These are phyloP conservation scores for Vigna unguiculata DNA, from an alignment of 306 rosid genomes.

Conservation along the genomic window DNA sequence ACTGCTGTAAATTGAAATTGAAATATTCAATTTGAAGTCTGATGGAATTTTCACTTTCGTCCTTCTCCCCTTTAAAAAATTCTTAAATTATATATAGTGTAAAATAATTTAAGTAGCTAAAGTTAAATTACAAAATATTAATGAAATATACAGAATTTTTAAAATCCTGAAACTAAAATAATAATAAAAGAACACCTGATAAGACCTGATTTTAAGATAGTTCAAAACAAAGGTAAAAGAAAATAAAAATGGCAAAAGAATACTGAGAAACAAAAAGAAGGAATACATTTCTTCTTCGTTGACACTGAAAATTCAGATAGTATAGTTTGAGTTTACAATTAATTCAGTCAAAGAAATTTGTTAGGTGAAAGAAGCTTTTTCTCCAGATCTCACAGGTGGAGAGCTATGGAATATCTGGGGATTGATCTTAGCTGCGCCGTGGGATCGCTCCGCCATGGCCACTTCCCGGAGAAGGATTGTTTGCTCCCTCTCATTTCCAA, in stretches of 20 bases:
- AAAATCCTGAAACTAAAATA: too few species aligned
- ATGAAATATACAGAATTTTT: too few species aligned
- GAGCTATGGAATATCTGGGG: constrained; percentile 51
- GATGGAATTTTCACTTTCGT: too few species aligned
- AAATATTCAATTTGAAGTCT: too few species aligned
- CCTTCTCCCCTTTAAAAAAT: too few species aligned
- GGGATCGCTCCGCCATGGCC: constrained; percentile 73
- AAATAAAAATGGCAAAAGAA: neutral
- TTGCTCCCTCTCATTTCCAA: constrained; percentile 93
- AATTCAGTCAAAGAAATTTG: neutral
- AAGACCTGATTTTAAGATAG: neutral
- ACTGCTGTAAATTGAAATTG: too few species aligned
- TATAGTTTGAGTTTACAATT: neutral
- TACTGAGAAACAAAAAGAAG: neutral
- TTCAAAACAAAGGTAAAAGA: neutral
- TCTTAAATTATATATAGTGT: too few species aligned
- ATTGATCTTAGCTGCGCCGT: constrained; percentile 70
- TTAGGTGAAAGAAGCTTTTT: neutral
- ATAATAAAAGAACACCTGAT: too few species aligned
- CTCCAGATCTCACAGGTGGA: neutral
- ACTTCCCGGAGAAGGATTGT: constrained; percentile 85
- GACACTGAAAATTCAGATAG: constrained; percentile 24
- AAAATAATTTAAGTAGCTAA: too few species aligned
- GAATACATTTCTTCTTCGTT: neutral
- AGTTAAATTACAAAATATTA: too few species aligned